These are phyloP conservation scores for Ogataea pini DNA, from an alignment of 805 yeast genomes.

Conservation along the genomic window DNA sequence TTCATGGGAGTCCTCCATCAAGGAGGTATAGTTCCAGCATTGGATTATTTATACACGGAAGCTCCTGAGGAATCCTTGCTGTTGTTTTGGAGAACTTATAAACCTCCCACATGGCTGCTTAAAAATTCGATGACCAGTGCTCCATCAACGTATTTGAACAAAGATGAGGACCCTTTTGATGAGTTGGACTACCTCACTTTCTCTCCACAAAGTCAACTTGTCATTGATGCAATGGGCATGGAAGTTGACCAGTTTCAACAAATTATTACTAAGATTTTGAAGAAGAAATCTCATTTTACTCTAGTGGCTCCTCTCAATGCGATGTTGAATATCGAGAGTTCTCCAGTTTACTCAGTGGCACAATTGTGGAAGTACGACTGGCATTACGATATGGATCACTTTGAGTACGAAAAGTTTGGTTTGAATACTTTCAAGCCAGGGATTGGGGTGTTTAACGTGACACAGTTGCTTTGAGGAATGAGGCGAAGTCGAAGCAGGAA, in stretches of 20 bases:
- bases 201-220: slow-evolving; percentile 20
- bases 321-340: slow-evolving; percentile 19
- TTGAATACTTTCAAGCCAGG: slow-evolving; percentile 59
- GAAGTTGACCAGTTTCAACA: slow-evolving; percentile 31
- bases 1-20: slow-evolving; percentile 86
- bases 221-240: slow-evolving; percentile 51
- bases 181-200: slow-evolving; percentile 17
- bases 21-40: slow-evolving; percentile 80
- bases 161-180: slow-evolving; percentile 27
- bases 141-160: slow-evolving; percentile 15
- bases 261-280: slow-evolving; percentile 7
- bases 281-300: slow-evolving; percentile 8
- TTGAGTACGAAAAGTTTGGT: slow-evolving; percentile 49
- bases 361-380: slow-evolving; percentile 39
- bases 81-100: slow-evolving; percentile 92
- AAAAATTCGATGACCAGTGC: not conserved
- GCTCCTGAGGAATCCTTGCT: slow-evolving; percentile 38
- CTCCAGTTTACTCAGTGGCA: slow-evolving; percentile 10
- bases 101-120: slow-evolving; percentile 86
- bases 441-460: slow-evolving; percentile 49
- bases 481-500: too few species aligned
- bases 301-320: slow-evolving; percentile 35
- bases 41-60: slow-evolving; percentile 40
- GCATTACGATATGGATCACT: slow-evolving; percentile 76
- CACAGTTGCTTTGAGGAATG: too few species aligned